These are phyloP conservation scores for Candida xyloterini DNA, from an alignment of 805 yeast genomes.

Conservation along the genomic window DNA sequence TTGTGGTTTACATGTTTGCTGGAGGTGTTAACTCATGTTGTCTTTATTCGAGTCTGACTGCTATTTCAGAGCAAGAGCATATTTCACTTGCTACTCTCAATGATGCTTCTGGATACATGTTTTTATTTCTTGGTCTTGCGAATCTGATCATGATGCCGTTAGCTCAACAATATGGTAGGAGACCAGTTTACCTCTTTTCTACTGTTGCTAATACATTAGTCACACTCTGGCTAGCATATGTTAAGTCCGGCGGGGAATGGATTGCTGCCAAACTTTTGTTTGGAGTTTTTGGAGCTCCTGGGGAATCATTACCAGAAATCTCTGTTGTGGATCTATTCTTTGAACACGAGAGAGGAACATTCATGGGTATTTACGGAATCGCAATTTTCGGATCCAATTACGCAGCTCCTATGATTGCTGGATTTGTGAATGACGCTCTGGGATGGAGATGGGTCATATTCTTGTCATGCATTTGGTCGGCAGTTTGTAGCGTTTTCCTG, in stretches of 20 bases:
- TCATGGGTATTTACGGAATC: conserved; percentile 48
- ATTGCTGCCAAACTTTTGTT: conserved; percentile 30
- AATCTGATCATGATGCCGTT: conserved; percentile 37
- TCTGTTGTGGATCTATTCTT: conserved; percentile 49
- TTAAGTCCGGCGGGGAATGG: conserved; percentile 32
- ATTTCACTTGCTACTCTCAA: conserved; percentile 31
- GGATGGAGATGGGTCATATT: conserved; percentile 55
- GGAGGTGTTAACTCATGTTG: conserved; percentile 29
- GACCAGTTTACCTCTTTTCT: conserved; percentile 36
- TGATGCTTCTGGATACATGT: conserved; percentile 38
- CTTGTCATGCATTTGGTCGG: conserved; percentile 47
- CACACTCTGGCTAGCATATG: conserved; percentile 35
- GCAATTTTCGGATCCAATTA: conserved; percentile 53
- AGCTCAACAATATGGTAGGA: conserved; percentile 38
- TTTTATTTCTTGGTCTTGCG: conserved; percentile 41
- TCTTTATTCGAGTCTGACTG: conserved; percentile 28
- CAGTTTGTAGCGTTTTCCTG: conserved; percentile 37
- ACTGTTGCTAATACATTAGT: conserved; percentile 30
- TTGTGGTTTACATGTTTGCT: conserved; percentile 36
- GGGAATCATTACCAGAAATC: conserved; percentile 49
- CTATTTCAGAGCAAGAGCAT: conserved; percentile 19
- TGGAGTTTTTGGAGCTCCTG: conserved; percentile 36
- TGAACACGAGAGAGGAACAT: conserved; percentile 49
- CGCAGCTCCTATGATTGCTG: conserved; percentile 59
- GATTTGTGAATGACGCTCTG: conserved; percentile 47